These are phyloP conservation scores for Daldinia concentrica DNA, from an alignment of 495 filamentous ascomycete species.

Conservation along the genomic window DNA sequence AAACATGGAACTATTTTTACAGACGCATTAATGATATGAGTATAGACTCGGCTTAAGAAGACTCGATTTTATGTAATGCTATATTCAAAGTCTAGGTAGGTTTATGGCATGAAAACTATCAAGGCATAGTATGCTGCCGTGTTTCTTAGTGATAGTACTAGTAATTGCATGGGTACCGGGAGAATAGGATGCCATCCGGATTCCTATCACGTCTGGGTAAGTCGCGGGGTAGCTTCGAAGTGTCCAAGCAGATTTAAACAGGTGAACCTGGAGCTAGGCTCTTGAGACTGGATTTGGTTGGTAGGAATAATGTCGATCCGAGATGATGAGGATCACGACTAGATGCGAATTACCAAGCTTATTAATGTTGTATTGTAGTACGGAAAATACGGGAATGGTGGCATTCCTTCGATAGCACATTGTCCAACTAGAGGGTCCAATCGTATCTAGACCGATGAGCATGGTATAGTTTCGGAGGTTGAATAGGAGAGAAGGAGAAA, in stretches of 20 bases:
- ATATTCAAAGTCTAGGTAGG: slow-evolving; percentile 3
- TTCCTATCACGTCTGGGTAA: slow-evolving; percentile 10
- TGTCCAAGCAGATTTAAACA: slow-evolving; percentile 2
- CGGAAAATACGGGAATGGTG: not conserved
- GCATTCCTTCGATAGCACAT: not conserved
- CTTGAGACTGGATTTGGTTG: slow-evolving; percentile 17
- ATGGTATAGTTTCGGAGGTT: not conserved
- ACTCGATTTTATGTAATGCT: not conserved
- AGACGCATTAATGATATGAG: slow-evolving; percentile 1
- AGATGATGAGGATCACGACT: slow-evolving; percentile 39
- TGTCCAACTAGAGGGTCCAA: not conserved
- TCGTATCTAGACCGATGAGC: not conserved
- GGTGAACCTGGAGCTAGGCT: not conserved
- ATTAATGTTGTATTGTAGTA: slow-evolving; percentile 4
- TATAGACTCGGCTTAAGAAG: not conserved
- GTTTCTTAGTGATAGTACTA: slow-evolving; percentile 5
- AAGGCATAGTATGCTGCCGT: slow-evolving; percentile 6
- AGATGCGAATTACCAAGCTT: not conserved
- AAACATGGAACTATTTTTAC: slow-evolving; percentile 17
- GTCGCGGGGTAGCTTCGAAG: not conserved
- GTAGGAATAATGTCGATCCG: slow-evolving; percentile 44
- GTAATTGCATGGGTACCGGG: not conserved
- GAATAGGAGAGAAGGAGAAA: not conserved
- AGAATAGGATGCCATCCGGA: slow-evolving; percentile 13
- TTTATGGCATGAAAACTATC: slow-evolving; percentile 19